Evolutionary conservation across 257 asterid genomes (phyloP).

Genomic region (Nicotiana knightiana): DNA sequence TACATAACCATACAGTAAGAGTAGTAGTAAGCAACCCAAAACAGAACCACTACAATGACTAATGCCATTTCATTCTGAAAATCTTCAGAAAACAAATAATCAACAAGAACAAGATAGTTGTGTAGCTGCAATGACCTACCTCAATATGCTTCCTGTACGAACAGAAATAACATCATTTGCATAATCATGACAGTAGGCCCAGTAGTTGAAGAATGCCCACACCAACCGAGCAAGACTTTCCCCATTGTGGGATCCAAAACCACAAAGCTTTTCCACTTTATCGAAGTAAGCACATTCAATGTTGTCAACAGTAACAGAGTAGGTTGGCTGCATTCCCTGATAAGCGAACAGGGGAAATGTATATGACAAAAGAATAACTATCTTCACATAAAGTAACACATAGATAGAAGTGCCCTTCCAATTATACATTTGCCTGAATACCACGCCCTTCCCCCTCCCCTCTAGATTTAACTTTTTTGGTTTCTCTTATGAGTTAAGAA

Average conservation of each 20-base stretch:
- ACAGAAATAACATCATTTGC: slow-evolving; percentile 81
- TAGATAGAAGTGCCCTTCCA: neutral
- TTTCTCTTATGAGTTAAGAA: neutral
- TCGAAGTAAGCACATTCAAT: slow-evolving; percentile 76
- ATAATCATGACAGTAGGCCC: slow-evolving; percentile 94
- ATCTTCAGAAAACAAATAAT: neutral
- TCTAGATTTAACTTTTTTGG: neutral
- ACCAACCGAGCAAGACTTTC: slow-evolving; percentile 63
- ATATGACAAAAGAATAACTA: neutral
- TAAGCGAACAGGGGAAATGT: neutral
- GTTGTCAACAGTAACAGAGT: slow-evolving; percentile 47
- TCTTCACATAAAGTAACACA: neutral
- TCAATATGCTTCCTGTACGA: slow-evolving; percentile 63
- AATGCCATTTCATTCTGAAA: neutral
- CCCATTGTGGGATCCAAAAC: slow-evolving; percentile 56
- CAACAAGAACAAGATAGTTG: neutral
- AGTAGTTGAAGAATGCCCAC: slow-evolving; percentile 83
- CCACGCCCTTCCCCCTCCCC: neutral
- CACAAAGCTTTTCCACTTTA: slow-evolving; percentile 62
- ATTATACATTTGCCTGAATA: neutral
- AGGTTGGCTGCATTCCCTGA: slow-evolving; percentile 71
- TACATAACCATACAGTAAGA: neutral
- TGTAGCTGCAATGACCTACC: slow-evolving; percentile 37
- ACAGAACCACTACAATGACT: neutral
- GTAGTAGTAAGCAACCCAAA: neutral